These are phyloP conservation scores for Colletotrichum navitas DNA, from an alignment of 2,329 filamentous ascomycete species.

Conservation along the genomic window DNA sequence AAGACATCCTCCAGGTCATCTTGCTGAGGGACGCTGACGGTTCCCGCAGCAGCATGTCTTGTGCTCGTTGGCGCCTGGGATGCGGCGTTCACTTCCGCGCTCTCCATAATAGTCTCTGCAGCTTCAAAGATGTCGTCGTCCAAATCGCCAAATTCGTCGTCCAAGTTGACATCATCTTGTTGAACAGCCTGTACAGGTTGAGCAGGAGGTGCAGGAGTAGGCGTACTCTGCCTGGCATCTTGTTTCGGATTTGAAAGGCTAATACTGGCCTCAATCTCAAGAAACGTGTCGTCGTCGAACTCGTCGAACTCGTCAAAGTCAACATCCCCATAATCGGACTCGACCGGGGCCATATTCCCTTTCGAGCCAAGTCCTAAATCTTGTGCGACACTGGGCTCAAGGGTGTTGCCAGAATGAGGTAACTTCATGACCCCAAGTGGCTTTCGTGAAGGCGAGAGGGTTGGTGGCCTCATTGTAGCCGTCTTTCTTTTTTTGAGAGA, in stretches of 20 bases:
- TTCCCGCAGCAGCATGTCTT: slow-evolving; percentile 10
- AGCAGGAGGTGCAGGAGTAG: neutral
- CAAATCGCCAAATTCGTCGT: slow-evolving; percentile 75
- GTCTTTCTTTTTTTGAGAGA: slow-evolving; percentile 57
- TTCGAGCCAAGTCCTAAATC: slow-evolving; percentile 19
- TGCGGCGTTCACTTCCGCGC: slow-evolving; percentile 8
- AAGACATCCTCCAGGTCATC: slow-evolving; percentile 74
- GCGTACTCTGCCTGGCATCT: slow-evolving; percentile 18
- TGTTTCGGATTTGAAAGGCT: slow-evolving; percentile 46
- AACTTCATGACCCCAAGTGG: slow-evolving; percentile 1
- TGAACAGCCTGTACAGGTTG: neutral
- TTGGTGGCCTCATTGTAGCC: slow-evolving; percentile 27
- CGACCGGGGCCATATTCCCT: slow-evolving; percentile 16
- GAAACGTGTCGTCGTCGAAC: slow-evolving; percentile 70
- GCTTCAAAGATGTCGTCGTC: slow-evolving; percentile 72
- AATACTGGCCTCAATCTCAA: slow-evolving; percentile 64
- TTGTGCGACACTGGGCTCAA: neutral
- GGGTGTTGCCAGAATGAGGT: slow-evolving; percentile 9
- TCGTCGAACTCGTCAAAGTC: slow-evolving; percentile 70
- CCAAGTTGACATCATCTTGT: slow-evolving; percentile 44
- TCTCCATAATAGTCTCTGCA: slow-evolving; percentile 56
- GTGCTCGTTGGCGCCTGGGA: slow-evolving; percentile 34
- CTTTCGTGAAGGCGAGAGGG: slow-evolving; percentile 41
- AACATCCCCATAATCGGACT: slow-evolving; percentile 67
- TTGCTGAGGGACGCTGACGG: slow-evolving; percentile 41